Evolutionary conservation across 805 yeast genomes (phyloP), one percentile per base, ranked within the genome.

Genomic region (Hanseniaspora guilliermondii): DNA sequence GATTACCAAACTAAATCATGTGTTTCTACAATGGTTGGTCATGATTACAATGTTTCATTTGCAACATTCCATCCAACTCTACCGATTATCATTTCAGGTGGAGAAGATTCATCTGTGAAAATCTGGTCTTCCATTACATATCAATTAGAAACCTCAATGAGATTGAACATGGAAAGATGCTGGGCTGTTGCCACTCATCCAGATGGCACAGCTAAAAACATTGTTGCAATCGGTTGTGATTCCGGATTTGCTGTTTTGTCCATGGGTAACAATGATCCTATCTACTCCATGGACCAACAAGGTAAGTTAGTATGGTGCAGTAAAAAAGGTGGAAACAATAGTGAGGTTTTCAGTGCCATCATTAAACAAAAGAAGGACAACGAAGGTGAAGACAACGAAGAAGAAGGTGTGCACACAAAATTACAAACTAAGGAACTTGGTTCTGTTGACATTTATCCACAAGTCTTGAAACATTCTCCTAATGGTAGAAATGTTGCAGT

Each of bases 21-120:
- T 66, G 95, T 93, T 48, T 96, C 97, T 11, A 84, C 95, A 27
- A 75, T 93, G 61, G 94, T 85, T 65, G 98, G 97, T 36, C 99
- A 93, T 66, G 74, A 87, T 60, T 79, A 94, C 45, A 93, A 93
- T 67, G 98, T 93, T 42, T 87, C 96, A 27, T 93, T 88, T 73
- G 98, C 99, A 7, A 80, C 89, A 36, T 93, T 89, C 82, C 99
- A 93, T 68, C 96, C 96, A n/a, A 95, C 91, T 64, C 76, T 93
- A 64, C 98, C 98, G 22, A 73, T 91, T 60, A 89, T 93, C 59
- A 77, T 93, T 47, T 87, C 97, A 3, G 99, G 99, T 60, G 84
- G 96, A 52, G 99, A 93, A 71, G 99, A 93, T 71, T 87, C 95
- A 53, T 83, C 96, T 9, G 75, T 93, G 60, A 87, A 89, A 66